Percentiles rank a stretch among this genome's conserved stretches.
phyloP scores from a whole-genome alignment of 2,329 filamentous ascomycete species.

The Metarhizium brunneum region DNA sequence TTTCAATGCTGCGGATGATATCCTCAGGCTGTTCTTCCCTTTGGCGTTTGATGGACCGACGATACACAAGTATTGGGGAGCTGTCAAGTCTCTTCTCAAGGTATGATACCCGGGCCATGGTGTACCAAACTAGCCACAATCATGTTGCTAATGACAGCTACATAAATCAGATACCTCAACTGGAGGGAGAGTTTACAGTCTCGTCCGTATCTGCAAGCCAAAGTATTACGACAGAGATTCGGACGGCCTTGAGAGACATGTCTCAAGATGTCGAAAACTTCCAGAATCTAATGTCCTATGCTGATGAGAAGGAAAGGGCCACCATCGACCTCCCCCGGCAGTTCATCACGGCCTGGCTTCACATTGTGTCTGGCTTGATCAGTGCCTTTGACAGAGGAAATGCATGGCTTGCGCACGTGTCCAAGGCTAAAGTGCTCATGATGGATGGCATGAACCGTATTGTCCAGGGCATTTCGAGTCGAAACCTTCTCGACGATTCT shows the following conservation, averaged over 20 bases:
- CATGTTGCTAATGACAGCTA: not conserved
- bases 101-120: conserved; percentile 12
- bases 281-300: conserved; percentile 18
- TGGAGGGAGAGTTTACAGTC: conserved; percentile 1
- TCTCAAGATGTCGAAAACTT: conserved; percentile 18
- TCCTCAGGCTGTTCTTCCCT: conserved; percentile 35
- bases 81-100: conserved; percentile 20
- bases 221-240: conserved; percentile 7
- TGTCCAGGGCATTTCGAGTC: conserved; percentile 22
- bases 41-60: conserved; percentile 25
- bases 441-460: conserved; percentile 26
- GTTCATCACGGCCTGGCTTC: conserved; percentile 32
- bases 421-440: conserved; percentile 20
- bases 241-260: conserved; percentile 11
- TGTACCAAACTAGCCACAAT: not conserved
- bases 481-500: conserved; percentile 24
- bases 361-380: conserved; percentile 29
- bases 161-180: conserved; percentile 6
- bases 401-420: conserved; percentile 20
- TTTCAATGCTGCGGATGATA: conserved; percentile 28
- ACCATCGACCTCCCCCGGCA: conserved; percentile 24
- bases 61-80: conserved; percentile 33
- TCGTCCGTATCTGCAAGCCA: not conserved
- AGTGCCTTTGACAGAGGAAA: conserved; percentile 13
- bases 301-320: conserved; percentile 17